Evolutionary conservation across 495 filamentous ascomycete genomes (phyloP).

Genomic region (Delitschia confertaspora): DNA sequence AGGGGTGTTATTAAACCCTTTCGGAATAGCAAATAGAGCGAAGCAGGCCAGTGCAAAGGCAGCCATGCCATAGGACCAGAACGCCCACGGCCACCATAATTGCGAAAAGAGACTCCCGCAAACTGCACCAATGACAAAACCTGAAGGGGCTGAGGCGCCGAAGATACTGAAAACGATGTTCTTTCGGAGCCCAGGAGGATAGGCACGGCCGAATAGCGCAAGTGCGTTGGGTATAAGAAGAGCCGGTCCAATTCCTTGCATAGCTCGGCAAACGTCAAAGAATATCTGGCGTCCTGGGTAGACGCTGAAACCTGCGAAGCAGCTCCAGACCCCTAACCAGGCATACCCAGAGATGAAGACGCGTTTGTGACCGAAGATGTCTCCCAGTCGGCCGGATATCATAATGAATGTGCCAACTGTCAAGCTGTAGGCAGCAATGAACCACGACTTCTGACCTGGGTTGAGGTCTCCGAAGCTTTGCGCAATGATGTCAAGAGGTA

Average conservation of each 20-base stretch:
- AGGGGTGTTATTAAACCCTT: conserved; percentile 12
- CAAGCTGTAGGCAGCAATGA: conserved; percentile 49
- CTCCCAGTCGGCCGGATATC: conserved; percentile 54
- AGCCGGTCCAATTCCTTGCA: conserved; percentile 36
- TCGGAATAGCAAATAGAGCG: conserved; percentile 23
- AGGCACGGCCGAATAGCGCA: conserved; percentile 31
- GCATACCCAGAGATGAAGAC: conserved; percentile 52
- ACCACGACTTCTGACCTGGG: conserved; percentile 41
- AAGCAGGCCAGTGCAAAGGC: conserved; percentile 17
- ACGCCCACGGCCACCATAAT: conserved; percentile 29
- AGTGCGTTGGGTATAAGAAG: conserved; percentile 34
- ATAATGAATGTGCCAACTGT: conserved; percentile 60
- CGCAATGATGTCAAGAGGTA: conserved; percentile 30
- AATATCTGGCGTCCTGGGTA: conserved; percentile 30
- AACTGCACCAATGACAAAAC: conserved; percentile 27
- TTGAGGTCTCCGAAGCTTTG: conserved; percentile 19
- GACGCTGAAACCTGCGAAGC: conserved; percentile 47
- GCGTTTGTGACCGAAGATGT: conserved; percentile 53
- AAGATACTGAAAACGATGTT: conserved; percentile 33
- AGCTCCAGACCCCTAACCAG: conserved; percentile 56
- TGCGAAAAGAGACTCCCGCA: conserved; percentile 29
- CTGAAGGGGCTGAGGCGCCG: conserved; percentile 29
- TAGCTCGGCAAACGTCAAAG: conserved; percentile 31
- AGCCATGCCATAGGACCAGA: conserved; percentile 29
- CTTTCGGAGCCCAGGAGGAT: conserved; percentile 28